Percentiles rank a stretch among this genome's conserved stretches.
Conservation (phyloP, 2,329 filamentous ascomycete species). For the Colletotrichum shisoi region DNA sequence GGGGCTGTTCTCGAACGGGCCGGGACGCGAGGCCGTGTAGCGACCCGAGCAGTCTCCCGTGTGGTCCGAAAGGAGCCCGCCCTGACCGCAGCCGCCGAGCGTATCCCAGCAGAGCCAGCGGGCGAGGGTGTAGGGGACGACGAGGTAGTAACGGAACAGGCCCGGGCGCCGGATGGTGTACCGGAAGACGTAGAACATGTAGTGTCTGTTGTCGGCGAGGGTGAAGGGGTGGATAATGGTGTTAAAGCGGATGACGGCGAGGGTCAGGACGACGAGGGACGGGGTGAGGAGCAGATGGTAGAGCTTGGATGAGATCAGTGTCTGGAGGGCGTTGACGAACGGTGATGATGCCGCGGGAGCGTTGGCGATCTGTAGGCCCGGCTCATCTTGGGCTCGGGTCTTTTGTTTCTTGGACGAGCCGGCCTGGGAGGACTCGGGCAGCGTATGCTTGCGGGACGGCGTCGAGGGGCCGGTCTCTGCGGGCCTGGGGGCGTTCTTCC, state of each 20-base stretch:
- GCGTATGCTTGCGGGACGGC: neutral
- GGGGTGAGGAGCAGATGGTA: slow-evolving; percentile 45
- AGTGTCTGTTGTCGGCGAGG: slow-evolving; percentile 94
- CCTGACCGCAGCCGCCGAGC: slow-evolving; percentile 58
- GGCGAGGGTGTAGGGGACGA: slow-evolving; percentile 74
- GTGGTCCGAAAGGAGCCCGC: slow-evolving; percentile 10
- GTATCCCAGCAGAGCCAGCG: slow-evolving; percentile 73
- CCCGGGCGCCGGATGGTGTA: slow-evolving; percentile 75
- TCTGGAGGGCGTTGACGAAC: slow-evolving; percentile 25
- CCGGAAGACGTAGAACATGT: slow-evolving; percentile 95
- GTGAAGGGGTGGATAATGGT: slow-evolving; percentile 96
- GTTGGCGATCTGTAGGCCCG: neutral
- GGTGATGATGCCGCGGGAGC: neutral
- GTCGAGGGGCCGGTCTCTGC: neutral
- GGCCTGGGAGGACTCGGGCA: neutral
- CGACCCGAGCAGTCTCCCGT: slow-evolving; percentile 24
- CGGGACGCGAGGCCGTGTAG: slow-evolving; percentile 1
- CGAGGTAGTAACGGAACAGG: slow-evolving; percentile 70
- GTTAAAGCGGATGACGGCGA: slow-evolving; percentile 74
- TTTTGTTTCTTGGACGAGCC: slow-evolving; percentile 3
- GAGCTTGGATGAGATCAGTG: slow-evolving; percentile 43
- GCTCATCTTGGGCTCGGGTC: neutral
- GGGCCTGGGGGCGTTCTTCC: neutral
- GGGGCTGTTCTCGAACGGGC: slow-evolving; percentile 46
- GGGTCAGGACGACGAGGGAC: slow-evolving; percentile 48